Evolutionary conservation across 2,329 filamentous ascomycete genomes (phyloP).

Genomic region (Xylaria hypoxylon): DNA sequence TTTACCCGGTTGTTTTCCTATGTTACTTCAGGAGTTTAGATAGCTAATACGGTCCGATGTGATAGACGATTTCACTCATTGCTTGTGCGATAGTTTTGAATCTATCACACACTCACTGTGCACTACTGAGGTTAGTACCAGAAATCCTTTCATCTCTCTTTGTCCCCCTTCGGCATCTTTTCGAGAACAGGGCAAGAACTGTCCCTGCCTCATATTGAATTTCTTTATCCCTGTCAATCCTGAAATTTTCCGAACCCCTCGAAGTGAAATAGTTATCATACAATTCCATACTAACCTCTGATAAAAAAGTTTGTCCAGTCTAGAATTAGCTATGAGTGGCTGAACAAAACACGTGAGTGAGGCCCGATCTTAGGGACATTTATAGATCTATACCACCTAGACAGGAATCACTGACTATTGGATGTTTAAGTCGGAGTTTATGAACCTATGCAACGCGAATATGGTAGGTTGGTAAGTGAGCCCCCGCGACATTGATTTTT

Average conservation of each 20-base stretch:
- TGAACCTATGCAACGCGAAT: slow-evolving; percentile 94
- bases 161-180: neutral
- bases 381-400: neutral
- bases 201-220: neutral
- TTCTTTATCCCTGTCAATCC: neutral
- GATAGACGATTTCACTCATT: slow-evolving; percentile 84
- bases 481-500: neutral
- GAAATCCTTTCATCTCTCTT: neutral
- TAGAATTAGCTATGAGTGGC: slow-evolving; percentile 88
- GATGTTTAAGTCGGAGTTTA: slow-evolving; percentile 73
- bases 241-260: neutral
- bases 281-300: neutral
- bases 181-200: neutral
- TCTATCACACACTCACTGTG: slow-evolving; percentile 91
- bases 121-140: slow-evolving; percentile 74
- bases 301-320: slow-evolving; percentile 74
- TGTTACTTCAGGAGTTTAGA: neutral
- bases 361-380: neutral
- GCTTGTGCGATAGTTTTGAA: slow-evolving; percentile 92
- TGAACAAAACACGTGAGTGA: slow-evolving; percentile 72
- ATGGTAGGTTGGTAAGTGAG: slow-evolving; percentile 52
- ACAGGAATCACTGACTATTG: slow-evolving; percentile 1
- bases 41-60: neutral
- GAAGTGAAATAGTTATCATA: neutral
- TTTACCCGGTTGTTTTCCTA: neutral